Evolutionary conservation across 306 rosid species (phyloP).

Genomic region (Hippophae gyantsensis): DNA sequence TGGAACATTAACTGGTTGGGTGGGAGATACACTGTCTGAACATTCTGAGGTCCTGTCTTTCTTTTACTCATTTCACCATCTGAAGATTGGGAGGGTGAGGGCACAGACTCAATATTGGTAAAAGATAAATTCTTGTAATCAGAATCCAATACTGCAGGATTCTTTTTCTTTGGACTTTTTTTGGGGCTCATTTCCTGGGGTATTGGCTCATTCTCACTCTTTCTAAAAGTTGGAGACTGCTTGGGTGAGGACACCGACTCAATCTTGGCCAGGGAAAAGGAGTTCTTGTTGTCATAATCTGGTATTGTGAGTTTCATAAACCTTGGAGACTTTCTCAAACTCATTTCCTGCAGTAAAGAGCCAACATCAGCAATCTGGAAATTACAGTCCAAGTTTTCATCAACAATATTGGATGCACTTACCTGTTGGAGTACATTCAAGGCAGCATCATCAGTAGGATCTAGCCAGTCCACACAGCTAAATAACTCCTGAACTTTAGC

Average conservation of each 20-base stretch:
- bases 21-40: not conserved
- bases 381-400: conserved; percentile 38
- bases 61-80: conserved; percentile 20
- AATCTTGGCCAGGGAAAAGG: conserved; percentile 7
- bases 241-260: conserved; percentile 26
- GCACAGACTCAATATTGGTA: too few relatives aligned
- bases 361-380: conserved; percentile 23
- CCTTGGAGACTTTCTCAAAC: conserved; percentile 26
- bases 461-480: conserved; percentile 82
- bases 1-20: conserved; percentile 12
- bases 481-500: conserved; percentile 88
- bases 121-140: too few relatives aligned
- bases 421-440: conserved; percentile 60
- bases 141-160: too few relatives aligned
- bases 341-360: conserved; percentile 24
- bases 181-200: not conserved
- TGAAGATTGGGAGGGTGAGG: not conserved
- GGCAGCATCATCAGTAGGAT: conserved; percentile 58
- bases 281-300: conserved; percentile 22
- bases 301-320: conserved; percentile 10
- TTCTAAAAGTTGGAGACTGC: conserved; percentile 23
- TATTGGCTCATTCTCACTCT: conserved; percentile 25
- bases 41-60: conserved; percentile 22
- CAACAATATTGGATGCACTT: conserved; percentile 32
- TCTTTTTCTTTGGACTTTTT: too few relatives aligned